These are phyloP conservation scores for Dothiorella sarmentorum DNA, from an alignment of 2,329 filamentous ascomycete species.

Conservation along the genomic window DNA sequence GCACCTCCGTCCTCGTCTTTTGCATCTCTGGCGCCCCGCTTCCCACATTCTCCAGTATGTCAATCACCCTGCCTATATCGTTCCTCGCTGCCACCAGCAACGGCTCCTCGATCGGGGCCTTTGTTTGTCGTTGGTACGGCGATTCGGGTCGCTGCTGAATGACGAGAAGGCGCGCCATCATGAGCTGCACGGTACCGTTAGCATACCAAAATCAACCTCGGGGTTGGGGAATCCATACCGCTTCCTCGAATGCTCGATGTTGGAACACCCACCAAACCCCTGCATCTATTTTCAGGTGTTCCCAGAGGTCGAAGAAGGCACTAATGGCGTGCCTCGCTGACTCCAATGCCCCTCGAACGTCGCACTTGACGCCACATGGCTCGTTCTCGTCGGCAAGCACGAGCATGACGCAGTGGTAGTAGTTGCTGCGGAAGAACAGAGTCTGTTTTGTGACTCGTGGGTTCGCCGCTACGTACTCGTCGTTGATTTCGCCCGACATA, in stretches of 20 bases:
- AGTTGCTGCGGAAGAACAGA: slow-evolving; percentile 75
- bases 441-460: slow-evolving; percentile 70
- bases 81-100: slow-evolving; percentile 39
- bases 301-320: slow-evolving; percentile 71
- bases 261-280: slow-evolving; percentile 84
- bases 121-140: slow-evolving; percentile 22
- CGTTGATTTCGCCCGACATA: slow-evolving; percentile 58
- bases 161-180: slow-evolving; percentile 38
- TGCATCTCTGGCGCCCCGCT: slow-evolving; percentile 46
- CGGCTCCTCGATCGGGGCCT: slow-evolving; percentile 31
- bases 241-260: slow-evolving; percentile 75
- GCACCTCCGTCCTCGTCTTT: slow-evolving; percentile 46
- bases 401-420: slow-evolving; percentile 78
- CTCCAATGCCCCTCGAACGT: slow-evolving; percentile 67
- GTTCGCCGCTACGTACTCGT: slow-evolving; percentile 40
- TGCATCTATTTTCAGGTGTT: slow-evolving; percentile 66
- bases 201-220: background rate
- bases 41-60: slow-evolving; percentile 45
- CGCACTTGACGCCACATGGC: slow-evolving; percentile 49
- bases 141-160: slow-evolving; percentile 34
- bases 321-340: slow-evolving; percentile 72
- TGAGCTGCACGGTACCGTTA: slow-evolving; percentile 28
- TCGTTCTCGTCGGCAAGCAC: slow-evolving; percentile 68
- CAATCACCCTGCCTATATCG: slow-evolving; percentile 44
- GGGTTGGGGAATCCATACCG: slow-evolving; percentile 53